A percentile compares a stretch with the other conserved stretches of the same genome.
Evolutionary conservation across 164 flowering plant species (phyloP).

Genomic region (Stephania cephalantha): DNA sequence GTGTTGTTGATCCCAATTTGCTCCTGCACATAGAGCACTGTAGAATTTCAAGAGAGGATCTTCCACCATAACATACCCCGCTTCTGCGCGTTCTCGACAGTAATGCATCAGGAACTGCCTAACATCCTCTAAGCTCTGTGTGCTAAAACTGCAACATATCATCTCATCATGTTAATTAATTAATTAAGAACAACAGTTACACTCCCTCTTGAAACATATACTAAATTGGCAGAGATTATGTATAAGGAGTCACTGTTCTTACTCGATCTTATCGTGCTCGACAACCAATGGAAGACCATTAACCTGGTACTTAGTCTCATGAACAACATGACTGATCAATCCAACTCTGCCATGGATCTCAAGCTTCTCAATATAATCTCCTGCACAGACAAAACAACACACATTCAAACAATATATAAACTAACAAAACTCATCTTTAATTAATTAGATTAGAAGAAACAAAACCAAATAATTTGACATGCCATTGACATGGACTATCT

Average conservation of each 20-base stretch:
- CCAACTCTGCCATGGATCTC: slow-evolving; percentile 58
- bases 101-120: slow-evolving; percentile 36
- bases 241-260: too few species aligned
- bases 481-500: slow-evolving; percentile 45
- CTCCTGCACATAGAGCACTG: slow-evolving; percentile 21
- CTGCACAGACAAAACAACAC: background rate
- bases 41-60: slow-evolving; percentile 37
- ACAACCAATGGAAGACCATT: slow-evolving; percentile 6
- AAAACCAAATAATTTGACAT: background rate
- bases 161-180: too few species aligned
- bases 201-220: too few species aligned
- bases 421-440: background rate
- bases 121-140: slow-evolving; percentile 33
- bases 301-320: slow-evolving; percentile 8
- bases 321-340: slow-evolving; percentile 42
- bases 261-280: slow-evolving; percentile 41
- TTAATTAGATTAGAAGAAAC: background rate
- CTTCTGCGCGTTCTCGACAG: slow-evolving; percentile 23
- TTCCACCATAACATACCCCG: slow-evolving; percentile 28
- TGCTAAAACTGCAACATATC: slow-evolving; percentile 26
- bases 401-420: background rate
- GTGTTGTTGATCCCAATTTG: slow-evolving; percentile 8
- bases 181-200: too few species aligned
- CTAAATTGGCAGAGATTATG: background rate
- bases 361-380: slow-evolving; percentile 24